phyloP scores from a whole-genome alignment of 352 stramenopile genomes.

The Globisporangium splendens region DNA sequence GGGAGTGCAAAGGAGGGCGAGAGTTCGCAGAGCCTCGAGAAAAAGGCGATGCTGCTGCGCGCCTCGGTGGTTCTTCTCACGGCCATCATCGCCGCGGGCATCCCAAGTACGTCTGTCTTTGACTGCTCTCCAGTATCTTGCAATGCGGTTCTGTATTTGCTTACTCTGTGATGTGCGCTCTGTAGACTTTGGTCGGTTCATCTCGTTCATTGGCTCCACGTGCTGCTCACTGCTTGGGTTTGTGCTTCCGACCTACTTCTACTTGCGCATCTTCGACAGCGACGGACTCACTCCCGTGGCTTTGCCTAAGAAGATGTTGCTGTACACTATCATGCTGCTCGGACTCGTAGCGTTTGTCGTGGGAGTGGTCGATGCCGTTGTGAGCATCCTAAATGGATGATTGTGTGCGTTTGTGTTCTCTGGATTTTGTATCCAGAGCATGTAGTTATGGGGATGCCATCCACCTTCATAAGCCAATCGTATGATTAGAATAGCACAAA shows the following conservation, averaged over 20 bases:
- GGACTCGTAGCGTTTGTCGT: conserved; percentile 32
- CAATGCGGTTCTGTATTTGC: background rate
- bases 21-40: conserved; percentile 9
- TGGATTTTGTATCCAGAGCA: too few relatives aligned
- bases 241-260: conserved; percentile 85
- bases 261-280: conserved; percentile 61
- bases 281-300: conserved; percentile 21
- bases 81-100: conserved; percentile 66
- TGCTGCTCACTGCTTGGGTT: conserved; percentile 90
- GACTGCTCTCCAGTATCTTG: background rate
- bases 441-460: too few relatives aligned
- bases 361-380: conserved; percentile 27
- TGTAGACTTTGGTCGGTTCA: conserved; percentile 89
- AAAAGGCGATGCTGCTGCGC: conserved; percentile 43
- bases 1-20: conserved; percentile 18
- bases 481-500: too few relatives aligned
- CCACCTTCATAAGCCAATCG: too few relatives aligned
- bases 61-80: conserved; percentile 68
- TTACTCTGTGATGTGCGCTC: background rate
- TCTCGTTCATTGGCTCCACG: conserved; percentile 87
- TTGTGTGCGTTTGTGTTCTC: too few relatives aligned
- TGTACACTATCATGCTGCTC: conserved; percentile 35
- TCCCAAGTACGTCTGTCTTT: conserved; percentile 48
- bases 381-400: conserved; percentile 21
- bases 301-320: conserved; percentile 22